These are phyloP conservation scores for Sarocladiaceae sp. DNA, from an alignment of 2,329 filamentous ascomycete species.

Conservation along the genomic window DNA sequence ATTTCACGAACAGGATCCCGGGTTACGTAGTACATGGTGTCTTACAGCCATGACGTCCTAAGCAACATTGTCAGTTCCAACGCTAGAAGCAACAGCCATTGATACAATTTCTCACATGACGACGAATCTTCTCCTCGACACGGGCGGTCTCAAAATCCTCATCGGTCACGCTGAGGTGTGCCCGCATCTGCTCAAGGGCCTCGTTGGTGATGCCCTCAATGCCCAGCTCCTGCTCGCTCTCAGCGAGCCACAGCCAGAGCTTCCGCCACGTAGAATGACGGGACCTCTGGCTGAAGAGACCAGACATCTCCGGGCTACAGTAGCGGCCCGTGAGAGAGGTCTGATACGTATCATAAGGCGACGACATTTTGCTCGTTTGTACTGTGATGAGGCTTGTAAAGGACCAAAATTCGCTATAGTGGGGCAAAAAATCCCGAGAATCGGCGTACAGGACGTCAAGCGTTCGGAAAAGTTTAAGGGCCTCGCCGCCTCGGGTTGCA, in stretches of 20 bases:
- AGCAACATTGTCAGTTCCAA: background rate
- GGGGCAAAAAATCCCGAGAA: too few species aligned
- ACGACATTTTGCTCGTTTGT: constrained; percentile 6
- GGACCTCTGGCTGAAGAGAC: constrained; percentile 71
- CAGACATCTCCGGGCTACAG: constrained; percentile 67
- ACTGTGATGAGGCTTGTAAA: too few species aligned
- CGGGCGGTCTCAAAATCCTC: constrained; percentile 69
- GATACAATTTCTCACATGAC: constrained; percentile 47
- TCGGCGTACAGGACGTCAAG: too few species aligned
- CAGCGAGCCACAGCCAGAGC: constrained; percentile 79
- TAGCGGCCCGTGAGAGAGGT: constrained; percentile 68
- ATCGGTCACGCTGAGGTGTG: constrained; percentile 68
- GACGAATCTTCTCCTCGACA: constrained; percentile 67
- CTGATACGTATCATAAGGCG: constrained; percentile 39
- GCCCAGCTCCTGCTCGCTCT: constrained; percentile 75
- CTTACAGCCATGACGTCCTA: constrained; percentile 52
- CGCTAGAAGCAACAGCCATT: too few species aligned
- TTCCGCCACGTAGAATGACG: constrained; percentile 75
- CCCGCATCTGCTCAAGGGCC: constrained; percentile 70
- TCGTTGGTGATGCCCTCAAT: constrained; percentile 63
- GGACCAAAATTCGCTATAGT: too few species aligned
- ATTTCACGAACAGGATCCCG: background rate
- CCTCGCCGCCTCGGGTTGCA: too few species aligned
- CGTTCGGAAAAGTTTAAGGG: too few species aligned
- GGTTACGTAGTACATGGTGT: constrained; percentile 11